Base-by-base conservation (phyloP, 1,284 basidiomycete genomes). In the Pulveroboletus sp. region DNA sequence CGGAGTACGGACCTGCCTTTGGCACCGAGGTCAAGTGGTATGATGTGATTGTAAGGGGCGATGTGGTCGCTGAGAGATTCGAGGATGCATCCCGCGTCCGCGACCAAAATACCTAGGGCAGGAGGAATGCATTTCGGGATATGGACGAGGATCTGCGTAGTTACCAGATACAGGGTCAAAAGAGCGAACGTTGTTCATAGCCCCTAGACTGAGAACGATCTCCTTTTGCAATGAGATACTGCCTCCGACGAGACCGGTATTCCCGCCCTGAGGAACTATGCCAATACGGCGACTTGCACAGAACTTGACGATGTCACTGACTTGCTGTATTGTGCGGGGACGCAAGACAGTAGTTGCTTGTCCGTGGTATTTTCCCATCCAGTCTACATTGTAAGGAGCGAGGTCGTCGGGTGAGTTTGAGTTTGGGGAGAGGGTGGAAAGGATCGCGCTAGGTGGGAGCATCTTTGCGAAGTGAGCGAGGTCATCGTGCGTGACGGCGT, bases 201-300 rank as follows among this genome's bases (percentile, higher is more conserved):
- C 92, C 29, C 87, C 77, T 39, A 98, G 81, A 58, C 84, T 94
- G 56, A 99, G 74, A 51, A 99, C 81, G 57, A 99, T 75, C 75
- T 99, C 97, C 72, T 97, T 91, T 62, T 86, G 81, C 18, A 96
- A 75, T 0, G 97, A 96, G 12, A 98, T 92, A 59, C 94, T 89
- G 22, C 97, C 97, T n/a, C 97, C 93, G 61, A 99, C 97, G 12
- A 99, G 83, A 24, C 97, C 97, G 0, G 97, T 99, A 77, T 99
- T 99, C 29, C 97, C 97, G 49, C 97, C 96, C 75, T 99, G 97
- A 2, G 97, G 97, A 1, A 98, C 95, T 47, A 99, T 84, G 22
- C 89, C 88, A 49, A 98, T 91, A 52, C 83, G 81, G 52, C 85
- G 81, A 58, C 88, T 79, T 65, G 89, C 85, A 74, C 94, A 97